Evolutionary conservation across 2,329 filamentous ascomycete species (phyloP).

Genomic region (Dactylonectria macrodidyma): DNA sequence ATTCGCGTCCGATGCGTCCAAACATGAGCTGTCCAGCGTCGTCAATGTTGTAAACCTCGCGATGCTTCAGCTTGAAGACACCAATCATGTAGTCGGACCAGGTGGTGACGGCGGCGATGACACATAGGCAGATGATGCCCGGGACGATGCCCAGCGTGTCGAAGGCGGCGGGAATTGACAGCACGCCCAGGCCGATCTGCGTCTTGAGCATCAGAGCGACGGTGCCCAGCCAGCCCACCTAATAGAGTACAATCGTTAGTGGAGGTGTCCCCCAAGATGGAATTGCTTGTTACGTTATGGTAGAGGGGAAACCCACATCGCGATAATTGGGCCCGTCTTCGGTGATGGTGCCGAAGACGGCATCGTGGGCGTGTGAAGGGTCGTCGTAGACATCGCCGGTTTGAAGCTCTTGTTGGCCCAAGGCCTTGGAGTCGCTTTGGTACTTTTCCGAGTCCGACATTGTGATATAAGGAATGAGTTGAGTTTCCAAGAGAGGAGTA

Average conservation of each 20-base stretch:
- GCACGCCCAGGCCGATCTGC: slow-evolving; percentile 60
- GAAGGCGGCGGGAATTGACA: slow-evolving; percentile 62
- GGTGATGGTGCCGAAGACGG: background rate
- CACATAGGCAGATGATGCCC: slow-evolving; percentile 58
- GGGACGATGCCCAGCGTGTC: slow-evolving; percentile 62
- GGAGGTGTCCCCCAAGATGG: too few species aligned
- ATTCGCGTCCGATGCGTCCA: slow-evolving; percentile 59
- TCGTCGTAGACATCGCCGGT: too few species aligned
- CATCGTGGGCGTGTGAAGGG: background rate
- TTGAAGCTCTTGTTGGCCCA: too few species aligned
- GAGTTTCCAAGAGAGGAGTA: too few species aligned
- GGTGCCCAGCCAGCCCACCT: slow-evolving; percentile 60
- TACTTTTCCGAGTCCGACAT: too few species aligned
- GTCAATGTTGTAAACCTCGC: slow-evolving; percentile 66
- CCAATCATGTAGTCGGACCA: slow-evolving; percentile 65
- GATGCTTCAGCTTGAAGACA: slow-evolving; percentile 65
- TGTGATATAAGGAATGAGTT: too few species aligned
- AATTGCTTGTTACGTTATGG: background rate
- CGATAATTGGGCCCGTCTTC: background rate
- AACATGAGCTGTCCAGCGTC: slow-evolving; percentile 65
- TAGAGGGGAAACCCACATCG: background rate
- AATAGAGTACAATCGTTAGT: background rate
- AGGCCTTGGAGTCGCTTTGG: too few species aligned
- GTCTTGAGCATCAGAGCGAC: slow-evolving; percentile 62
- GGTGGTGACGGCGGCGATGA: slow-evolving; percentile 59